These are phyloP conservation scores for Halophytophthora batemanensis DNA, from an alignment of 352 stramenopile genomes.

Conservation along the genomic window DNA sequence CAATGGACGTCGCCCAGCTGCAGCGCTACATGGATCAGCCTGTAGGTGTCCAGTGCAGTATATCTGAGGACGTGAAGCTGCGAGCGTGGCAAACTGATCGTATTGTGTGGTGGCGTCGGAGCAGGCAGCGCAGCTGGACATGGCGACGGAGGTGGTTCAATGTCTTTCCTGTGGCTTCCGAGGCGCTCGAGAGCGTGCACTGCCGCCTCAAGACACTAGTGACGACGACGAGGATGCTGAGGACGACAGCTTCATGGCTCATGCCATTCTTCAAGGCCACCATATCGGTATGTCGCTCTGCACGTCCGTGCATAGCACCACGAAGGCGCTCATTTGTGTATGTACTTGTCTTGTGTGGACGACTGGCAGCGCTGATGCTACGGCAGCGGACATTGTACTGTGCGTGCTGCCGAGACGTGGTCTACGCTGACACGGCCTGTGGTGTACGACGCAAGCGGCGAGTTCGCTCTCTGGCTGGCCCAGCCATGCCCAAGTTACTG, in stretches of 20 bases:
- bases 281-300: slow-evolving; percentile 33
- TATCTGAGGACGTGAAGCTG: background rate
- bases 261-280: slow-evolving; percentile 61
- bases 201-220: slow-evolving; percentile 16
- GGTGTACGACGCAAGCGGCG: slow-evolving; percentile 20
- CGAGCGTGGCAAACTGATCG: background rate
- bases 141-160: slow-evolving; percentile 27
- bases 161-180: slow-evolving; percentile 56
- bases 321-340: no score
- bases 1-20: slow-evolving; percentile 8
- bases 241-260: slow-evolving; percentile 56
- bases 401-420: slow-evolving; percentile 51
- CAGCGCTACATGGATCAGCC: slow-evolving; percentile 17
- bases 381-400: slow-evolving; percentile 57
- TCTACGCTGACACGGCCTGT: slow-evolving; percentile 39
- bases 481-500: slow-evolving; percentile 21
- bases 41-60: no score
- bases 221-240: slow-evolving; percentile 16
- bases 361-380: slow-evolving; percentile 32
- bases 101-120: slow-evolving; percentile 5
- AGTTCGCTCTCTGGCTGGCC: slow-evolving; percentile 10
- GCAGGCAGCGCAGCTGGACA: slow-evolving; percentile 7
- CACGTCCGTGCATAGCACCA: no score
- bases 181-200: slow-evolving; percentile 31
- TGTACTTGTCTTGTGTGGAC: no score